These are phyloP conservation scores for Yamadazyma takamatsuzukensis DNA, from an alignment of 805 yeast genomes.

Conservation along the genomic window DNA sequence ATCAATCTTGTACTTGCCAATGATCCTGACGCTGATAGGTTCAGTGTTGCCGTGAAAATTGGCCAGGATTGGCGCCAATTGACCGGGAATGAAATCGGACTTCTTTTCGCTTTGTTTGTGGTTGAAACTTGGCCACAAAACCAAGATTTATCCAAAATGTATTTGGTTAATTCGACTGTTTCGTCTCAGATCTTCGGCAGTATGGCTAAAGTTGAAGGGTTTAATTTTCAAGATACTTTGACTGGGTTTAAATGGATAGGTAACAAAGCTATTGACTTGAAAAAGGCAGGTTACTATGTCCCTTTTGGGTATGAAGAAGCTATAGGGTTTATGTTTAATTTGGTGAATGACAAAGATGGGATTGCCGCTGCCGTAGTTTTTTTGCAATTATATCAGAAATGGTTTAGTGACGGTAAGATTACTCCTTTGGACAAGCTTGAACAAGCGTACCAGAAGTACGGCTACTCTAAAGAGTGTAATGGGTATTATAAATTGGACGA, in stretches of 20 bases:
- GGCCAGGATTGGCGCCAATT: slow-evolving; percentile 65
- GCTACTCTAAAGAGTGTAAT: slow-evolving; percentile 80
- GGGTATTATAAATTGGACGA: slow-evolving; percentile 75
- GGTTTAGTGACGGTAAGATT: slow-evolving; percentile 36
- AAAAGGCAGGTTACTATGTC: slow-evolving; percentile 57
- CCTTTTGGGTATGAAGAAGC: slow-evolving; percentile 97
- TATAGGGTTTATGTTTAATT: slow-evolving; percentile 85
- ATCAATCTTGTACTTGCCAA: slow-evolving; percentile 70
- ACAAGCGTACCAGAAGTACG: slow-evolving; percentile 60
- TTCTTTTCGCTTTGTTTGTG: slow-evolving; percentile 68
- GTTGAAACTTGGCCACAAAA: slow-evolving; percentile 25
- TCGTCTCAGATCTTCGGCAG: slow-evolving; percentile 76
- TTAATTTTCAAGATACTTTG: slow-evolving; percentile 72
- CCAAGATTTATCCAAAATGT: slow-evolving; percentile 33
- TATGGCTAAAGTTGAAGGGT: slow-evolving; percentile 62
- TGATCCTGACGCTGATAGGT: slow-evolving; percentile 97
- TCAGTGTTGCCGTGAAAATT: slow-evolving; percentile 68
- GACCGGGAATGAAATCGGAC: slow-evolving; percentile 90
- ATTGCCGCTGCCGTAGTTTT: slow-evolving; percentile 75
- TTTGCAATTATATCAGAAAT: slow-evolving; percentile 58
- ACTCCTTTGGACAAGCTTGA: slow-evolving; percentile 51
- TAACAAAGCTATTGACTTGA: slow-evolving; percentile 74
- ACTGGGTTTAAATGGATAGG: slow-evolving; percentile 99
- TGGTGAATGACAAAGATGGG: slow-evolving; percentile 91
- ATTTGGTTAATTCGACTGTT: slow-evolving; percentile 83